Base-by-base conservation (phyloP, 2,329 filamentous ascomycete genomes). In the Penicillium sclerotigenum region DNA sequence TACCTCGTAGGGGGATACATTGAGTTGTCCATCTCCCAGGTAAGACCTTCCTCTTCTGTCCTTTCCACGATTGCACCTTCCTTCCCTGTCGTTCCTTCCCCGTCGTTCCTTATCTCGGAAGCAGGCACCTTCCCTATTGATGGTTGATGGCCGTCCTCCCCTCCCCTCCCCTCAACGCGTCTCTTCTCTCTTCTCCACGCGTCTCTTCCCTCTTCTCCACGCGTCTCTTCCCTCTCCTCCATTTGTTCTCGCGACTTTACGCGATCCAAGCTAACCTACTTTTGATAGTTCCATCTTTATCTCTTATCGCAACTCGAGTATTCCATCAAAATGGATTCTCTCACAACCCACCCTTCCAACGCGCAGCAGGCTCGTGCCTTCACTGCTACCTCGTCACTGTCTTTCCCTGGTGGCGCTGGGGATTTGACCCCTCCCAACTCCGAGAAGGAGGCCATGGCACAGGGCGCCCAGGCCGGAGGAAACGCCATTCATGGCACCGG, bases 281-380 rank as follows among this genome's bases (percentile, higher is more conserved):
- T 24, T 34, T 26, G 5, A 26, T 34, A 51, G 48, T 54, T 42
- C 13, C 29, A 48, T 47, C 29, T 29, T 48, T 18, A 16, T 37
- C 22, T 16, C 8, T 45, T 14, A 47, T 58, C 37, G 58, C 52
- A 48, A 60, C 45, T 59, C 52, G 52, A 47, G 52, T 51, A 48
- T 64, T 65, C 66, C 75, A 86, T 77, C 74, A 18, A n/a, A 20
- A 96, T 96, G 91, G 91, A 96, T 75, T 85, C 86, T 69, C 88
- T 96, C 69, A 91, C 91, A 71, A 94, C 93, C 66, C 94, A 97
- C 73, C 94, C 94, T 47, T 84, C 88, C 64, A 97, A 87, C 73
- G 92, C 93, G 69, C 85, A 88, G 65, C 92, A 97, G 84, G 94
- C 94, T 63, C 94, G 94, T 83, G 91, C 90, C 73, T 96, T 97